Evolutionary conservation across 805 yeast species (phyloP).

Genomic region (Candida schatavii): DNA sequence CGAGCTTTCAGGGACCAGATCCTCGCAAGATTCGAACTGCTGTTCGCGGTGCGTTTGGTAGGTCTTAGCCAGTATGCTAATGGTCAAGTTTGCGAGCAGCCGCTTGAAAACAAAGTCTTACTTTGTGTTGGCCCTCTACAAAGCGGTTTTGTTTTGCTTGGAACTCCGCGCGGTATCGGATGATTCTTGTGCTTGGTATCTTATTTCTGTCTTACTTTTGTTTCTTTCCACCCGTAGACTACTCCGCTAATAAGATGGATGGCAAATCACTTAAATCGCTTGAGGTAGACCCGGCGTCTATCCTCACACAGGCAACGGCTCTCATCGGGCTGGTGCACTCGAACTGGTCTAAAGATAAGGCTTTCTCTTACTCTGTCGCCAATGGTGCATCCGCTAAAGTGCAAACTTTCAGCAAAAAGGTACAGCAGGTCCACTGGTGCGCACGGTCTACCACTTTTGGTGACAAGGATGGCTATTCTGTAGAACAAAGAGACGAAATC

Average conservation of each 20-base stretch:
- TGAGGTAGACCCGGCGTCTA: not conserved
- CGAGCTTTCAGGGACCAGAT: not conserved
- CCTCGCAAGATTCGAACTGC: conserved; percentile 87
- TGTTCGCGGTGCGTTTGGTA: too few species aligned
- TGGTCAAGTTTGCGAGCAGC: too few species aligned
- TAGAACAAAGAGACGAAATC: not conserved
- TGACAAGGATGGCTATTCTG: not conserved
- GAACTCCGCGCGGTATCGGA: too few species aligned
- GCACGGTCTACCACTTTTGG: conserved; percentile 1
- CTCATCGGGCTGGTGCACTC: not conserved
- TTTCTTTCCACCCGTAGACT: too few species aligned
- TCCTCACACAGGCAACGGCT: not conserved
- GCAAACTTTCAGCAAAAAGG: conserved; percentile 1
- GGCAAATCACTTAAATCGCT: not conserved
- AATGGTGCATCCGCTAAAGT: not conserved
- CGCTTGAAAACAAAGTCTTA: too few species aligned
- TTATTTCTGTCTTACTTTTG: not conserved
- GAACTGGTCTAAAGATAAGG: not conserved
- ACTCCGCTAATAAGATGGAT: too few species aligned
- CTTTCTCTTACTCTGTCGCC: not conserved
- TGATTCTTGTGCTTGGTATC: not conserved
- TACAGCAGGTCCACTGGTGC: conserved; percentile 4
- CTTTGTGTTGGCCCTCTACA: too few species aligned
- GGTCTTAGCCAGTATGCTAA: too few species aligned
- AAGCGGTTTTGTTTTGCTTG: too few species aligned